Conservation (phyloP, 495 filamentous ascomycete species). For the Aspergillus wentii region DNA sequence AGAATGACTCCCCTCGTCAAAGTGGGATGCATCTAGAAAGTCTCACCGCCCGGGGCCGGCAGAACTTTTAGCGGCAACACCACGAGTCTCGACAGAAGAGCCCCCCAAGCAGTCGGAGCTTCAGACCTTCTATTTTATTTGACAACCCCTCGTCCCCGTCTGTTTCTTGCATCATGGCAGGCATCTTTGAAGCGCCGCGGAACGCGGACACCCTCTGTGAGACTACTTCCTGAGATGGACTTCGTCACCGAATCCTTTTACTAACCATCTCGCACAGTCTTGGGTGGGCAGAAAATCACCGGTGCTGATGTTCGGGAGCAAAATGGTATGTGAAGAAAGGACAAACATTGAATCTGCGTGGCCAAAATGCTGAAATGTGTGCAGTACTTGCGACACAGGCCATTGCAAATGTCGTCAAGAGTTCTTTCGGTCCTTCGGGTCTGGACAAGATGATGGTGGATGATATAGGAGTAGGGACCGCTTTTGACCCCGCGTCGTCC, state of each 20-base stretch:
- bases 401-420: constrained; percentile 98
- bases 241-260: constrained; percentile 13
- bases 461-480: constrained; percentile 78
- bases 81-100: constrained; percentile 4
- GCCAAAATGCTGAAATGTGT: constrained; percentile 6
- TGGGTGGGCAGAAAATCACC: constrained; percentile 91
- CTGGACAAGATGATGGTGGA: constrained; percentile 99
- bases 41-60: constrained; percentile 37
- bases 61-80: constrained; percentile 42
- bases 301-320: constrained; percentile 94
- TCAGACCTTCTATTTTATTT: constrained; percentile 24
- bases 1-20: constrained; percentile 24
- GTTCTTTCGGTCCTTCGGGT: constrained; percentile 94
- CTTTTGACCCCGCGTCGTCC: constrained; percentile 20
- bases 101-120: constrained; percentile 28
- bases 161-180: constrained; percentile 58
- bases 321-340: constrained; percentile 66
- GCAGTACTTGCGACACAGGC: constrained; percentile 90
- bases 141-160: constrained; percentile 14
- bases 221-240: constrained; percentile 14
- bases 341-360: neutral
- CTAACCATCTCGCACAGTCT: constrained; percentile 53
- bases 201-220: constrained; percentile 82
- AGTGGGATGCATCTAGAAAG: constrained; percentile 39
- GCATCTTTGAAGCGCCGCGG: constrained; percentile 83